These are phyloP conservation scores for Chaetomidium leptoderma DNA, from an alignment of 495 filamentous ascomycete genomes.

Conservation along the genomic window DNA sequence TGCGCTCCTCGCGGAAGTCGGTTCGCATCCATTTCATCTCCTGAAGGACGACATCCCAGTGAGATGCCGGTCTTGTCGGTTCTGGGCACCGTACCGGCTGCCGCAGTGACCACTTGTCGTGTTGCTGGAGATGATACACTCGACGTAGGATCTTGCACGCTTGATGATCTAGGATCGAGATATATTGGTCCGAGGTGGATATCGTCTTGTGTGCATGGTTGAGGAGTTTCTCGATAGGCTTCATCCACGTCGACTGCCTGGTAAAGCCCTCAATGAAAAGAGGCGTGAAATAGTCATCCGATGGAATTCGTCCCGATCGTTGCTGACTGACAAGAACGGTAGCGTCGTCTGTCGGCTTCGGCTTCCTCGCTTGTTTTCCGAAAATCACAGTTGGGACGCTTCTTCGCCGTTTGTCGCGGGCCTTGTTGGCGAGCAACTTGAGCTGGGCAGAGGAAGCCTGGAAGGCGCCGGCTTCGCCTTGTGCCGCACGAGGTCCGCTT, in stretches of 20 bases:
- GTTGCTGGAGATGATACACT: conserved; percentile 83
- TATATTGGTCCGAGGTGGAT: conserved; percentile 68
- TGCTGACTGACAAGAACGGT: conserved; percentile 33
- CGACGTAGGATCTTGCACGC: conserved; percentile 75
- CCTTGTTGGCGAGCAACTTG: conserved; percentile 52
- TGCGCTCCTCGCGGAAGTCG: conserved; percentile 88
- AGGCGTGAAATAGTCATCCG: conserved; percentile 74
- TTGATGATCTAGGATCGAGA: conserved; percentile 75
- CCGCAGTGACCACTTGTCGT: conserved; percentile 84
- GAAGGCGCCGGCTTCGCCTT: conserved; percentile 8
- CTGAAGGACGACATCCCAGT: conserved; percentile 80
- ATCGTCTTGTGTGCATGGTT: conserved; percentile 76
- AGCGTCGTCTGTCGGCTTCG: conserved; percentile 26
- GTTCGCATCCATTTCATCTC: conserved; percentile 97
- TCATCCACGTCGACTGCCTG: conserved; percentile 53
- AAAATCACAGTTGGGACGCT: conserved; percentile 79
- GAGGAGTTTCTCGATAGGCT: conserved; percentile 63
- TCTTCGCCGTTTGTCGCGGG: conserved; percentile 58
- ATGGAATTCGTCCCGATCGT: conserved; percentile 37
- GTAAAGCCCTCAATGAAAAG: conserved; percentile 70
- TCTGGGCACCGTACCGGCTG: conserved; percentile 77
- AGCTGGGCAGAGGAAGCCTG: conserved; percentile 42
- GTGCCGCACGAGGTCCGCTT: neutral
- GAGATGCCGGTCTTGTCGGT: conserved; percentile 65
- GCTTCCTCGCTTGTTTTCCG: conserved; percentile 50